Conservation (phyloP, 1,284 basidiomycete genomes). For the Ceratorhiza oryzae-sativae region DNA sequence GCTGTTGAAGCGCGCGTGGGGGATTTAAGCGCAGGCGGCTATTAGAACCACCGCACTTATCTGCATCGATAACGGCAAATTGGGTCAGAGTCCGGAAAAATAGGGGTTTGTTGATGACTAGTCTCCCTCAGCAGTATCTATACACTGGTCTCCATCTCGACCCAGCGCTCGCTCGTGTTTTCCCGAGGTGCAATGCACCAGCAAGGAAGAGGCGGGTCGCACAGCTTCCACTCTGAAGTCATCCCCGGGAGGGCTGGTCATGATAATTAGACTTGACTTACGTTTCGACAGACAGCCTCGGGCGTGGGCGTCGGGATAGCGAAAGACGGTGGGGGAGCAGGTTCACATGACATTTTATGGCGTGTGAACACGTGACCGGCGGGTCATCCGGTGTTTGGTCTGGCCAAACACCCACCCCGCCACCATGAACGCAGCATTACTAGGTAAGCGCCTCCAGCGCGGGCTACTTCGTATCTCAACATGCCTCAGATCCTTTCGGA, state of each 20-base stretch:
- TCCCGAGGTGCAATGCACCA: conserved; percentile 25
- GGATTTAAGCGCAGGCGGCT: conserved; percentile 22
- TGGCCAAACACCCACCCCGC: background rate
- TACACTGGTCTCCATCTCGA: conserved; percentile 67
- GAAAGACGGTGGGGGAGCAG: background rate
- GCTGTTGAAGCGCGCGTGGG: conserved; percentile 39
- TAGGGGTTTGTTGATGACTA: background rate
- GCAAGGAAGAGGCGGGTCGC: conserved; percentile 58
- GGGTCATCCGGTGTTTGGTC: background rate
- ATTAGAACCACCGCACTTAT: conserved; percentile 28
- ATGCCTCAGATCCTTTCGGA: conserved; percentile 56
- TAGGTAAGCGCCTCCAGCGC: conserved; percentile 2
- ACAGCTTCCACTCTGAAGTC: conserved; percentile 87
- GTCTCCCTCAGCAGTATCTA: conserved; percentile 39
- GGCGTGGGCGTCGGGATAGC: background rate
- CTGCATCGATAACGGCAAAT: conserved; percentile 33
- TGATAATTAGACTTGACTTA: background rate
- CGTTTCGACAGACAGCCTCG: background rate
- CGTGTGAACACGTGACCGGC: conserved; percentile 7
- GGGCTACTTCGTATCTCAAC: background rate
- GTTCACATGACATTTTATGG: conserved; percentile 15
- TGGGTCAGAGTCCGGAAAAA: conserved; percentile 13
- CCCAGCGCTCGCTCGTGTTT: conserved; percentile 55
- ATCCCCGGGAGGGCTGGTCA: conserved; percentile 54
- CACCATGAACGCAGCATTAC: conserved; percentile 35